A percentile compares a stretch with the other conserved stretches of the same genome.
Conservation (phyloP, 1,284 basidiomycete species). For the Austroboletus niveus region DNA sequence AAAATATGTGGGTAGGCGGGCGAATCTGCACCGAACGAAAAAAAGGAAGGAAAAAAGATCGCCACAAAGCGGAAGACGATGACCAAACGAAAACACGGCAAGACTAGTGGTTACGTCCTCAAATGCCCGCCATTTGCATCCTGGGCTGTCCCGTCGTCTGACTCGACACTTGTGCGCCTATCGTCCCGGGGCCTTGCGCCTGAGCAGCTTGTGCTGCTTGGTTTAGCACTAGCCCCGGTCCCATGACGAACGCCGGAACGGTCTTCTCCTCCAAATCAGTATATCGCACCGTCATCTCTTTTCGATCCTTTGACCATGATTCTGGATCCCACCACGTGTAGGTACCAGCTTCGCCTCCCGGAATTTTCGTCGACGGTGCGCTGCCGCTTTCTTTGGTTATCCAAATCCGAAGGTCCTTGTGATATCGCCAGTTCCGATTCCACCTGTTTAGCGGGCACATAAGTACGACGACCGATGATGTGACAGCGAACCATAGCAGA, state of each 20-base stretch:
- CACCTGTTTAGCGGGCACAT: constrained; percentile 51
- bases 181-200: constrained; percentile 30
- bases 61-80: constrained; percentile 11
- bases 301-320: constrained; percentile 83
- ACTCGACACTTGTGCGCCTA: constrained; percentile 28
- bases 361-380: constrained; percentile 81
- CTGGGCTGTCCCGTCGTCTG: constrained; percentile 30
- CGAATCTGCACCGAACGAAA: constrained; percentile 8
- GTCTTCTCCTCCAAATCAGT: constrained; percentile 85
- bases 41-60: constrained; percentile 9
- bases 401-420: constrained; percentile 95
- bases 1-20: constrained; percentile 3
- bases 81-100: constrained; percentile 3
- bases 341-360: constrained; percentile 84
- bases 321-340: constrained; percentile 94
- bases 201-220: constrained; percentile 25
- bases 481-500: constrained; percentile 1
- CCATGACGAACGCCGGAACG: constrained; percentile 56
- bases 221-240: constrained; percentile 51
- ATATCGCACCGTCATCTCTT: constrained; percentile 86
- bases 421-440: constrained; percentile 97
- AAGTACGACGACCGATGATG: constrained; percentile 1
- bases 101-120: constrained; percentile 21
- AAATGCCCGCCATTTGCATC: constrained; percentile 36
- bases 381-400: constrained; percentile 90